A percentile compares a stretch with the other conserved stretches of the same genome.
Evolutionary conservation across 1,139 yeast species (phyloP).

Genomic region (Pichia sp.): DNA sequence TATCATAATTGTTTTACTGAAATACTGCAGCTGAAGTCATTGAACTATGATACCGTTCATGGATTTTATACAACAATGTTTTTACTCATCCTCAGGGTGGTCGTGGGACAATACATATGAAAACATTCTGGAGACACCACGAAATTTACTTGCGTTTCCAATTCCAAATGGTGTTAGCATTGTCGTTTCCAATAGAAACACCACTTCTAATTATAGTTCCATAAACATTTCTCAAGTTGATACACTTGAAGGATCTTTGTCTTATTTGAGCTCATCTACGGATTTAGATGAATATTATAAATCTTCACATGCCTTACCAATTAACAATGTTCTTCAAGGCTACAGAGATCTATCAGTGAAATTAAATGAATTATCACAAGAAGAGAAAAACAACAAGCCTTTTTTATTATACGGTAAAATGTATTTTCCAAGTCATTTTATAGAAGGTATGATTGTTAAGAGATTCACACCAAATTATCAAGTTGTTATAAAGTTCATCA

Average conservation of each 20-base stretch:
- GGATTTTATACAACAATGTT: slow-evolving; percentile 75
- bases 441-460: slow-evolving; percentile 84
- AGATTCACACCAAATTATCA: slow-evolving; percentile 57
- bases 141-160: slow-evolving; percentile 63
- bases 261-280: slow-evolving; percentile 69
- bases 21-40: not conserved
- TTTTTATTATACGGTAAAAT: slow-evolving; percentile 67
- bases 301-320: slow-evolving; percentile 48
- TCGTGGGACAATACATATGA: slow-evolving; percentile 71
- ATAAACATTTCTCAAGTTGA: slow-evolving; percentile 65
- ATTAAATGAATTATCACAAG: not conserved
- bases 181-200: slow-evolving; percentile 65
- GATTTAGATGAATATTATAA: slow-evolving; percentile 43
- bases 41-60: slow-evolving; percentile 66
- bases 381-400: slow-evolving; percentile 10
- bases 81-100: slow-evolving; percentile 67
- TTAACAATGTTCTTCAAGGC: slow-evolving; percentile 77
- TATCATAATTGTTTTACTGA: not conserved
- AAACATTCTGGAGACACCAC: slow-evolving; percentile 62
- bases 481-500: slow-evolving; percentile 64
- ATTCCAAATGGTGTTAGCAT: slow-evolving; percentile 66
- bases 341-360: slow-evolving; percentile 42
- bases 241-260: slow-evolving; percentile 71
- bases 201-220: slow-evolving; percentile 68
- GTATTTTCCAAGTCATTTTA: slow-evolving; percentile 79